Percentiles rank a stretch among this genome's conserved stretches.
These are phyloP conservation scores for Asparagopsis taxiformis DNA, from an alignment of 31 red algal genomes.

Conservation along the genomic window DNA sequence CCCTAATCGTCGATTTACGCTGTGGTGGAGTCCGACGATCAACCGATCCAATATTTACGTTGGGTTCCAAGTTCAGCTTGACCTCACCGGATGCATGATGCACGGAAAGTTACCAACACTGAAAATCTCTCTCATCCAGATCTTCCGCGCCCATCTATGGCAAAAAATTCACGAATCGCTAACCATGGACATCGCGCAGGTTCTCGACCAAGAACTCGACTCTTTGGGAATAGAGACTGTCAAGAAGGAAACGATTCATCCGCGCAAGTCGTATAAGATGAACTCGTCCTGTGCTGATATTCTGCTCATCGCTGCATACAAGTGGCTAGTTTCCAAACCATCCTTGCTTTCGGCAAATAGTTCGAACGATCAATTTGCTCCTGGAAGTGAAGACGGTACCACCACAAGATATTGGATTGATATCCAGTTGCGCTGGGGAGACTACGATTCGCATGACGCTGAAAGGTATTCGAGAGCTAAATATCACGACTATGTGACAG, in stretches of 20 bases:
- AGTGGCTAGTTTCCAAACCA: slow-evolving; percentile 92
- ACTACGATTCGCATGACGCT: no score
- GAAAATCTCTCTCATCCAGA: slow-evolving; percentile 94
- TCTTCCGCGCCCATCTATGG: slow-evolving; percentile 99
- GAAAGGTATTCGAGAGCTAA: slow-evolving; percentile 88
- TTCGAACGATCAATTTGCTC: slow-evolving; percentile 65
- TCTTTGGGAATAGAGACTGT: slow-evolving; percentile 83
- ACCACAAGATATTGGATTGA: slow-evolving; percentile 99
- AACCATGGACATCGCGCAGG: slow-evolving; percentile 94
- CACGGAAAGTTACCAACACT: slow-evolving; percentile 97
- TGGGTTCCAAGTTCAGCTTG: slow-evolving; percentile 97
- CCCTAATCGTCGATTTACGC: slow-evolving; percentile 95
- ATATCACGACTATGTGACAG: slow-evolving; percentile 92
- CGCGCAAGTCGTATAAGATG: slow-evolving; percentile 98
- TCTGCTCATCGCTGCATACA: slow-evolving; percentile 83
- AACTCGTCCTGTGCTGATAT: slow-evolving; percentile 97
- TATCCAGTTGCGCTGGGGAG: slow-evolving; percentile 97
- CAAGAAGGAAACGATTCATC: slow-evolving; percentile 97
- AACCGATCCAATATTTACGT: slow-evolving; percentile 98
- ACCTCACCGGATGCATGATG: slow-evolving; percentile 99
- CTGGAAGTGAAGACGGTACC: slow-evolving; percentile 45
- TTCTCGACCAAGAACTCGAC: slow-evolving; percentile 90
- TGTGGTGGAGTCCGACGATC: slow-evolving; percentile 99
- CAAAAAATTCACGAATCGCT: slow-evolving; percentile 98
- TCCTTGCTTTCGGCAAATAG: no score